A percentile compares a stretch with the other conserved stretches of the same genome.
phyloP scores from a whole-genome alignment of 202 grass and related monocot genomes.

The Carex sylvatica region DNA sequence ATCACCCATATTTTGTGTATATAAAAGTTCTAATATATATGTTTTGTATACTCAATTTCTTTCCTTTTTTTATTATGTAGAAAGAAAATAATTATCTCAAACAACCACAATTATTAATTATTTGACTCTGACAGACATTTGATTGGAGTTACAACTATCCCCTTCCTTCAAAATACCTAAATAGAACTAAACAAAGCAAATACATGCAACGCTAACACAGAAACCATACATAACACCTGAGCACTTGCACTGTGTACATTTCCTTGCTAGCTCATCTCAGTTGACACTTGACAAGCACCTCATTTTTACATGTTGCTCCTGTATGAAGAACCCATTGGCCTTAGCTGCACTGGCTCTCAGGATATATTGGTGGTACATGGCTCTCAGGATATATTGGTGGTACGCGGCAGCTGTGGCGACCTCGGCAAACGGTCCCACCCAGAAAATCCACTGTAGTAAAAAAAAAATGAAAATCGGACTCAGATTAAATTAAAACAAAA shows the following conservation, averaged over 20 bases:
- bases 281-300: not conserved
- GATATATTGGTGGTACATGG: no score
- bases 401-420: slow-evolving; percentile 73
- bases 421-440: slow-evolving; percentile 78
- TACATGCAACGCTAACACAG: not conserved
- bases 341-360: slow-evolving; percentile 74
- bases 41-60: no score
- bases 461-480: not conserved
- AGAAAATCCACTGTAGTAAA: slow-evolving; percentile 90
- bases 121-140: not conserved
- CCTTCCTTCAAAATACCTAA: no score
- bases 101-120: not conserved
- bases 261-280: not conserved
- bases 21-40: no score
- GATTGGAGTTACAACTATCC: not conserved
- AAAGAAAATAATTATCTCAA: not conserved
- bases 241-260: not conserved
- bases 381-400: slow-evolving; percentile 78
- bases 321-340: slow-evolving; percentile 53
- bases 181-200: no score
- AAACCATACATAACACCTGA: slow-evolving; percentile 1
- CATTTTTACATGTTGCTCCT: not conserved
- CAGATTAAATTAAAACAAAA: not conserved
- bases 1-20: no score
- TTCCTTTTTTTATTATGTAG: no score